Percentiles rank a stretch among this genome's conserved stretches.
phyloP scores from a whole-genome alignment of 768 basidiomycete species.

The Kwoniella dendrophila region DNA sequence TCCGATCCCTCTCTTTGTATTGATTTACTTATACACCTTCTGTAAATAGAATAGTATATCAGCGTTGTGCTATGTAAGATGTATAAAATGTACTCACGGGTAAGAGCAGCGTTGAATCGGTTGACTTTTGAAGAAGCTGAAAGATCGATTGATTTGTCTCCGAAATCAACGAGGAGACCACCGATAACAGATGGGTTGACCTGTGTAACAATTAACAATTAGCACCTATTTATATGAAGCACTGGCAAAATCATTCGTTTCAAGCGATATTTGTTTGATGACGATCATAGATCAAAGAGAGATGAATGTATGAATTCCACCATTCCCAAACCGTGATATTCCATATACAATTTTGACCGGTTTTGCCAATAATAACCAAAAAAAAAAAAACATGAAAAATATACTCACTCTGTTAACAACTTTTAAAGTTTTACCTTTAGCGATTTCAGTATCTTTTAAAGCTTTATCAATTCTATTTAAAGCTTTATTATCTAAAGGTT shows the following conservation, averaged over 20 bases:
- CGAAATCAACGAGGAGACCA: constrained; percentile 92
- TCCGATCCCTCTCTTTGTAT: background rate
- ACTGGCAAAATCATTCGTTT: background rate
- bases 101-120: constrained; percentile 85
- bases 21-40: constrained; percentile 39
- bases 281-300: too few relatives aligned
- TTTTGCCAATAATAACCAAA: background rate
- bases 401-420: constrained; percentile 80
- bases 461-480: constrained; percentile 75
- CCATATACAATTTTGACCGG: too few relatives aligned
- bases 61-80: background rate
- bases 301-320: too few relatives aligned
- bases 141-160: constrained; percentile 96
- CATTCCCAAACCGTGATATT: background rate
- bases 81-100: constrained; percentile 63
- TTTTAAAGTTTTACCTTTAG: constrained; percentile 85
- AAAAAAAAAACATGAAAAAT: background rate
- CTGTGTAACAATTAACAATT: constrained; percentile 57
- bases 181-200: constrained; percentile 90
- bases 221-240: background rate
- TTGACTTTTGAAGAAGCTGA: constrained; percentile 91
- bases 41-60: constrained; percentile 16
- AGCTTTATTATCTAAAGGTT: constrained; percentile 72
- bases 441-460: constrained; percentile 82
- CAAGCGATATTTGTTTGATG: too few relatives aligned